phyloP scores from a whole-genome alignment of 1,139 yeast species.

The Pichia sp. region DNA sequence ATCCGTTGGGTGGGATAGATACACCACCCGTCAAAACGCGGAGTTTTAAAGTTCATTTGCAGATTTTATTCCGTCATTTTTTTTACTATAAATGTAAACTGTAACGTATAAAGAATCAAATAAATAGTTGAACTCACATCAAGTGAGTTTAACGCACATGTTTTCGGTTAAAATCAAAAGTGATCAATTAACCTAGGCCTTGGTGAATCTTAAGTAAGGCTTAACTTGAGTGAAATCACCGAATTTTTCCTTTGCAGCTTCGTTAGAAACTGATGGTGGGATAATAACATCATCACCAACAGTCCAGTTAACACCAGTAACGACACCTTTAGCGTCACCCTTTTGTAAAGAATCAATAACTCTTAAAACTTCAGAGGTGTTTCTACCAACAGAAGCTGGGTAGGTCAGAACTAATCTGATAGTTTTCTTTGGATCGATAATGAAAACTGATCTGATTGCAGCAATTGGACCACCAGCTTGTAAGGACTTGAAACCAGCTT shows the following conservation, averaged over 20 bases:
- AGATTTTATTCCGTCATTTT: too few species aligned
- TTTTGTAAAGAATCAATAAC: conserved; percentile 80
- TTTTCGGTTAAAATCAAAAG: neutral
- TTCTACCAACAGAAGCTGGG: conserved; percentile 91
- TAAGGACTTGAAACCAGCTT: conserved; percentile 74
- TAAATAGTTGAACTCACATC: too few species aligned
- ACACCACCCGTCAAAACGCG: too few species aligned
- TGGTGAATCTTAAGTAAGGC: conserved; percentile 70
- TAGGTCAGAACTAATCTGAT: conserved; percentile 75
- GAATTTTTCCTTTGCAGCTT: conserved; percentile 72
- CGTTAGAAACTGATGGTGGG: conserved; percentile 75
- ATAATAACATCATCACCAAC: conserved; percentile 84
- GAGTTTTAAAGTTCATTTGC: too few species aligned
- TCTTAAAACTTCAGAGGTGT: conserved; percentile 80
- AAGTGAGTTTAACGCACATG: too few species aligned
- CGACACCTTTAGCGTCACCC: conserved; percentile 71
- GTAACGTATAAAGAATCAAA: too few species aligned
- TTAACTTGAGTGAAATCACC: conserved; percentile 75
- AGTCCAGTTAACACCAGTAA: conserved; percentile 72
- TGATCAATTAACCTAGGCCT: conserved; percentile 14
- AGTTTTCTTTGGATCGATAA: conserved; percentile 82
- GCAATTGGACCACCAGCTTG: conserved; percentile 50
- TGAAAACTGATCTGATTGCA: conserved; percentile 81
- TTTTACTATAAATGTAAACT: too few species aligned
- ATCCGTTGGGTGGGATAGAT: too few species aligned